Evolutionary conservation across 495 filamentous ascomycete species (phyloP), one percentile per base, ranked within the genome.

Genomic region (Talaromyces ruber): DNA sequence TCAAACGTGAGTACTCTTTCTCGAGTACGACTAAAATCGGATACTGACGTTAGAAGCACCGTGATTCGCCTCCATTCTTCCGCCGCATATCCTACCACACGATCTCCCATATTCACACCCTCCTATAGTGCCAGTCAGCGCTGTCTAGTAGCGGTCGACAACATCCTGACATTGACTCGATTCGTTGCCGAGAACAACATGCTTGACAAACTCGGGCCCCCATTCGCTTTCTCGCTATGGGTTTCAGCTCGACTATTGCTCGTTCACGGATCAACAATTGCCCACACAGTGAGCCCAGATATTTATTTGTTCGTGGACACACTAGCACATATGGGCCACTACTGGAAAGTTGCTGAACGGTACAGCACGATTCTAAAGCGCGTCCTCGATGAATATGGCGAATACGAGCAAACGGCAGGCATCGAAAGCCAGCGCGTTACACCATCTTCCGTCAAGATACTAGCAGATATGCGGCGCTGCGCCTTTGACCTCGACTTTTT

Each of bases 61-160:
- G 85, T 95, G 8, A 95, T 96, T 64, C 85, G 92, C 18, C 81
- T 96, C 12, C 91, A 96, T 76, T 94, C 92, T n/a, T 93, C 89
- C 4, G 91, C 92, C 3, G 92, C 91, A 4, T 96, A 96, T 70
- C 92, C 92, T 24, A 93, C 91, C 18, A 92, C 88, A 14, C 80
- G 89, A 24, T 93, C 89, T 8, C 86, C 87, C 37, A 91, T 94
- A 58, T 96, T 96, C 75, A 90, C 88, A 0, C 88, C 91, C 2
- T 93, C 88, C 6, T 93, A 88, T 72, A 87, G 84, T 63, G 92
- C 92, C 8, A 86, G 84, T 54, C 90, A 95, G 70, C 80, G 88
- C 18, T 95, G 92, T 64, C 84, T 90, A 37, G 80, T 84, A 8
- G 91, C 92, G 4, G 92, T 93, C 24, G 89, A 95, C 66, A 92